Evolutionary conservation across 768 basidiomycete genomes (phyloP), one percentile per base, ranked within the genome.

Genomic region (Lactarius sp.): DNA sequence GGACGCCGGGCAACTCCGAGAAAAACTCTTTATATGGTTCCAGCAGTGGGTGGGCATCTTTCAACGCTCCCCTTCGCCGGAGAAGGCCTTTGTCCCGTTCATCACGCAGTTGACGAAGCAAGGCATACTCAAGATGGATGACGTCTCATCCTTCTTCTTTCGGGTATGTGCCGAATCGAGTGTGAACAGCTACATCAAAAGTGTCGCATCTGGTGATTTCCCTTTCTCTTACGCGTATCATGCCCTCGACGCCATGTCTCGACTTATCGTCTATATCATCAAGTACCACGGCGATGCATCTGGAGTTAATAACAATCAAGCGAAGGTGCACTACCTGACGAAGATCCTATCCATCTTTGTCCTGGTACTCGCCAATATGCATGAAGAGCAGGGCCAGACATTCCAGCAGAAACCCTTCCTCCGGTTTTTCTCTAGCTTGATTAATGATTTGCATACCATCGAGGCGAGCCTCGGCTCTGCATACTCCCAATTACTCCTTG

Each of bases 341-440:
- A 98, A 98, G 78, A 98, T 98, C 63, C 77, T 99, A 62, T 96
- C 96, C 13, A 98, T 98, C 75, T 90, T 97, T 73, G 93, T 98
- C 34, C 85, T 98, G 63, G 94, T 98, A 10, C 78, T 99, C 61
- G 94, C 97, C 65, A 93, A 94, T 70, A 82, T 88, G 75, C 96
- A 99, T 71, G 94, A 98, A 75, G 94, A 98, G 71, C 90, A 94
- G 74, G 94, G 93, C 3, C 78, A 84, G 0, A 80, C 85, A 59
- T 99, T 99, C 81, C 89, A 95, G 70, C 94, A 96, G 75, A 94
- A 98, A 74, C 96, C 97, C 0, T 98, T 98, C 80, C 96, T 95
- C 79, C 85, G 97, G 58, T 96, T 99, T 78, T 98, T 98, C 79
- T 98, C 95, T 14, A 95, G 92, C 71, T 82, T 99, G 60, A 79